Base-by-base conservation (phyloP, 2,329 filamentous ascomycete species). In the Emydomyces testavorans region DNA sequence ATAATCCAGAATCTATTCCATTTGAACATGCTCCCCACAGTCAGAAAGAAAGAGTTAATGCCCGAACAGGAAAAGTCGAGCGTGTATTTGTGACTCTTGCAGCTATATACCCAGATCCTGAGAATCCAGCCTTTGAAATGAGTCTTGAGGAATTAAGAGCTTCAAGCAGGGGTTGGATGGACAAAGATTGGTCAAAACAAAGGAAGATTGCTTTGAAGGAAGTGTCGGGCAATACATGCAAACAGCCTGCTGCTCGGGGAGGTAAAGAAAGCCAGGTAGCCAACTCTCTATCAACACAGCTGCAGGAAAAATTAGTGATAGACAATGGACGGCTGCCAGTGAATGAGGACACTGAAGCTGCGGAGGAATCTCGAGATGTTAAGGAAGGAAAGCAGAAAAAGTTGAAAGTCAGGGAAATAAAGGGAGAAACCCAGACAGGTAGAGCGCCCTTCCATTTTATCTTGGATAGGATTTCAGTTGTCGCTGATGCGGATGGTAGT, bases 91-190 rank as follows among this genome's bases (percentile, higher is more conserved):
- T 94, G 61, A 81, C 94, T 59, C 73, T 96, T 44, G 80, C 88
- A 62, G 79, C 81, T 26, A 76, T 96, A 28, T 96, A 96, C 60
- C 89, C 88, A 6, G 82, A 82, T 32, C 77, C 79, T 18, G 77
- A 82, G 38, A 76, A 84, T 51, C 75, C 79, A 1, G 79, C 78
- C 2, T 79, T 79, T 26, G 90, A 95, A 65, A 75, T 85, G 52
- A 90, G 85, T 59, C 94, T 96, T 60, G 92, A 98, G 62, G 92
- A 98, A 66, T 69, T 98, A 18, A 80, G 88, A 67, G 90, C 90
- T 24, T 75, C 75, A 35, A 79, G 79, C 55, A 77, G 85, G 49
- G 90, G 90, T 0, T 80, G 76, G 75, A 63, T 76, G 51, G 61
- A 71, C 45, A 71, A 68, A 53, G 69, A 79, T 53, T 80, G 77